phyloP scores from a whole-genome alignment of 78 protist species.

The Dictyostelium firmibasis region DNA sequence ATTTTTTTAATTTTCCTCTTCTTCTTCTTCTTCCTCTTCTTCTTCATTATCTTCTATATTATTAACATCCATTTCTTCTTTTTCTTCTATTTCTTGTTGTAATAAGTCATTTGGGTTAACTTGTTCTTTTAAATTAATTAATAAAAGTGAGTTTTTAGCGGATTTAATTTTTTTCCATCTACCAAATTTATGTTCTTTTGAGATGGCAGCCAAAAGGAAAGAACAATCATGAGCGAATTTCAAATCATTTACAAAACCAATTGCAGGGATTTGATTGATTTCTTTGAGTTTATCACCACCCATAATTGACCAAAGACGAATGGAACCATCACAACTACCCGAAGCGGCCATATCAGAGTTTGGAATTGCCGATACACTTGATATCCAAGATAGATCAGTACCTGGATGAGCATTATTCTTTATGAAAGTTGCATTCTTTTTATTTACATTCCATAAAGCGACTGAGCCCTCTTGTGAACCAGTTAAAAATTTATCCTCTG shows the following conservation, averaged over 20 bases:
- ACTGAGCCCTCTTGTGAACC: conserved; percentile 79
- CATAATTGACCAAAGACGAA: conserved; percentile 68
- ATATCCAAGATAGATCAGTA: conserved; percentile 41
- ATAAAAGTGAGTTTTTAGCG: conserved; percentile 40
- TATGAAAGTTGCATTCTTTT: conserved; percentile 33
- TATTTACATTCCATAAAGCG: conserved; percentile 27
- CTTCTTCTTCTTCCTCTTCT: background rate
- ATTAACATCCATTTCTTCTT: background rate
- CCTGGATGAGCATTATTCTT: conserved; percentile 62
- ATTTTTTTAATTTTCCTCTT: background rate
- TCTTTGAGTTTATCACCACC: conserved; percentile 2
- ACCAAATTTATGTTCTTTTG: conserved; percentile 90
- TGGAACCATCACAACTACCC: conserved; percentile 81
- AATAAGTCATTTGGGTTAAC: background rate
- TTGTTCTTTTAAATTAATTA: conserved; percentile 31
- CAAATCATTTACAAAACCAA: conserved; percentile 87
- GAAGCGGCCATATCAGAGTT: conserved; percentile 52
- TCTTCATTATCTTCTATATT: background rate
- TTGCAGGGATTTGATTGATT: conserved; percentile 10
- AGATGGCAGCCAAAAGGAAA: conserved; percentile 71
- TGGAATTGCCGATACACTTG: conserved; percentile 30
- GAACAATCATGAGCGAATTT: conserved; percentile 63
- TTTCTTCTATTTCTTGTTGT: background rate
- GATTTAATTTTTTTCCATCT: conserved; percentile 78
- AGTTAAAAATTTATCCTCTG: conserved; percentile 65